Evolutionary conservation across 2,329 filamentous ascomycete species (phyloP), one percentile per base, ranked within the genome.

Genomic region (Ilyonectria mors-panacis): DNA sequence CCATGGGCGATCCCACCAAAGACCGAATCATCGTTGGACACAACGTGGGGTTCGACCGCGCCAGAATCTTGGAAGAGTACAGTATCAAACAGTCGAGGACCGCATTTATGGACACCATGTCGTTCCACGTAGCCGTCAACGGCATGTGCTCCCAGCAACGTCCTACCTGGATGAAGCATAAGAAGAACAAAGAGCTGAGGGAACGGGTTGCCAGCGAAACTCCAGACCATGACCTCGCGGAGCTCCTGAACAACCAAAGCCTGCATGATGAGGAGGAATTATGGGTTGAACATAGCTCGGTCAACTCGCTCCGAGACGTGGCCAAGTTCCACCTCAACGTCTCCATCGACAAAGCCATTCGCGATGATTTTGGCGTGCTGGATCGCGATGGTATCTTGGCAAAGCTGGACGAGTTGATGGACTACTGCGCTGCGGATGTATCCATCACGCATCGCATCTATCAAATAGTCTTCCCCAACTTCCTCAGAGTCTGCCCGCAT

Each of bases 81-180:
- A 88, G 91, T 75, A 81, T 98, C 45, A 85, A 89, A 61, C 95
- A 98, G 79, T 92, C 94, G 1, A 89, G 90, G 44, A 98, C 94
- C 73, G 92, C 89, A 48, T 99, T 97, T 78, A 82, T 99, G 58
- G 96, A 99, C 79, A 99, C 96, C 33, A 99, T 99, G 96, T 98
- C 95, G 2, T 84, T 99, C 21, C 96, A 99, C 78, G 95, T 97
- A 8, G 97, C 97, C 2, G 95, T 97, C 26, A 99, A 99, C 78
- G 96, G 96, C 69, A 99, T 99, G 96, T 99, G 96, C 81, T 98
- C 96, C 23, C 92, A 93, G 71, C 96, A 99, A 80, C 89, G 96
- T 56, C 96, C 97, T 9, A 97, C 94, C 0, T 99, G 96, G 96
- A 94, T 98, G 91, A 97, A 94, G 79, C 94, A 97, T 80, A 93